Evolutionary conservation across 1,284 basidiomycete genomes (phyloP).

Genomic region (Ganoderma boninense): DNA sequence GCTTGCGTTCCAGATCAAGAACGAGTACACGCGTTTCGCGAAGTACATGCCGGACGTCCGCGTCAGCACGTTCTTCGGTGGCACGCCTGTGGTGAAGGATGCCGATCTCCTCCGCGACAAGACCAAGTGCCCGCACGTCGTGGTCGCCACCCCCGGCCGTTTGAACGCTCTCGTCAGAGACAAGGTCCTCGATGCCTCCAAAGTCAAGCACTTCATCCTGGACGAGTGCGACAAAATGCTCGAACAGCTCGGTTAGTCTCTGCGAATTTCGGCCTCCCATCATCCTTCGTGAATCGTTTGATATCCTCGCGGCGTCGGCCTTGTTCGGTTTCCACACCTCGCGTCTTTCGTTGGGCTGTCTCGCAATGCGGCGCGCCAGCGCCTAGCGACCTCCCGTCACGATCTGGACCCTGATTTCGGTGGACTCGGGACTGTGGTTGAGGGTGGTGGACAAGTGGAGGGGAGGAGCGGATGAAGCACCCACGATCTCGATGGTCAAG

Average conservation of each 20-base stretch:
- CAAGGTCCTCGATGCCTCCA: constrained; percentile 91
- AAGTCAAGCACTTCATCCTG: constrained; percentile 98
- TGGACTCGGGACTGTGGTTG: constrained; percentile 28
- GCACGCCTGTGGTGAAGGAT: constrained; percentile 95
- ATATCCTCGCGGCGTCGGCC: constrained; percentile 44
- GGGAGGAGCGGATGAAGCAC: constrained; percentile 27
- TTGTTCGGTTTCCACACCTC: constrained; percentile 37
- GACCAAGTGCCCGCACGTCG: constrained; percentile 97
- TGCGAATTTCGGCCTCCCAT: constrained; percentile 60
- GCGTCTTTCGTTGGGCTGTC: constrained; percentile 61
- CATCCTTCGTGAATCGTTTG: constrained; percentile 40
- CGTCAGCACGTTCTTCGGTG: constrained; percentile 98
- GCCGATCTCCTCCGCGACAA: constrained; percentile 96
- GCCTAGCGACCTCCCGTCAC: constrained; percentile 51
- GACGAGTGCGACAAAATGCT: constrained; percentile 99
- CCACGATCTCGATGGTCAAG: constrained; percentile 27
- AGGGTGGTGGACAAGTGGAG: constrained; percentile 5
- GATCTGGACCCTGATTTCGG: constrained; percentile 36
- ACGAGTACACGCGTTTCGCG: constrained; percentile 98
- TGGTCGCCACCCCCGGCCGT: constrained; percentile 97
- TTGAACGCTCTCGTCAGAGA: constrained; percentile 93
- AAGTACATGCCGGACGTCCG: constrained; percentile 99
- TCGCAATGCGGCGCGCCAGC: constrained; percentile 54
- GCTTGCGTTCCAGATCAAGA: constrained; percentile 99
- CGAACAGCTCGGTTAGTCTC: constrained; percentile 99